Percentiles rank a stretch among this genome's conserved stretches.
phyloP scores from a whole-genome alignment of 495 filamentous ascomycete species.

The Neurospora sp. region DNA sequence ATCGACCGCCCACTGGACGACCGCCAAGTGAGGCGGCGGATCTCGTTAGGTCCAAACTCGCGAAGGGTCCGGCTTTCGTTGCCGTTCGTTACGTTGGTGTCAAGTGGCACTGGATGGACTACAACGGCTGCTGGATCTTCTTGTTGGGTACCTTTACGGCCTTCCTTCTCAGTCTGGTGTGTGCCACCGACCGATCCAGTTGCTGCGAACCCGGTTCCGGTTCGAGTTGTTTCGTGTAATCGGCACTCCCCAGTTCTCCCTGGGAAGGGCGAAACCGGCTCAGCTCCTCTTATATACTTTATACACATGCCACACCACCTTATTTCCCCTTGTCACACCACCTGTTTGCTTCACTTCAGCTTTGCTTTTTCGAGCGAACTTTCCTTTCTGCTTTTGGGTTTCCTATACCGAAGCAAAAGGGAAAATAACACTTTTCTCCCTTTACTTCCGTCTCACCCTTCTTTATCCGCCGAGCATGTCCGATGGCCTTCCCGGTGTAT shows the following conservation, averaged over 20 bases:
- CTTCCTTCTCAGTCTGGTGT: not conserved
- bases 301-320: not conserved
- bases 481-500: constrained; percentile 22
- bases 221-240: not conserved
- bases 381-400: not conserved
- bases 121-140: not conserved
- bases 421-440: not conserved
- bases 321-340: not conserved
- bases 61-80: not conserved
- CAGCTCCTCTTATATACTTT: not conserved
- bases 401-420: not conserved
- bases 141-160: not conserved
- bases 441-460: not conserved
- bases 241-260: not conserved
- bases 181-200: not conserved
- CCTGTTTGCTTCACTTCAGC: not conserved
- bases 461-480: constrained; percentile 18
- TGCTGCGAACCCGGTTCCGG: not conserved
- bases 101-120: not conserved
- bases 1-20: not conserved
- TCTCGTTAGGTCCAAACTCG: not conserved
- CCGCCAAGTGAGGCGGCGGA: not conserved
- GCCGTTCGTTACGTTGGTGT: not conserved
- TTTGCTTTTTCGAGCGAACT: not conserved
- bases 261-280: not conserved